Evolutionary conservation across 192 early-diverging fungal genomes (phyloP), one percentile per base, ranked within the genome.

Genomic region (Coemansia sp.): DNA sequence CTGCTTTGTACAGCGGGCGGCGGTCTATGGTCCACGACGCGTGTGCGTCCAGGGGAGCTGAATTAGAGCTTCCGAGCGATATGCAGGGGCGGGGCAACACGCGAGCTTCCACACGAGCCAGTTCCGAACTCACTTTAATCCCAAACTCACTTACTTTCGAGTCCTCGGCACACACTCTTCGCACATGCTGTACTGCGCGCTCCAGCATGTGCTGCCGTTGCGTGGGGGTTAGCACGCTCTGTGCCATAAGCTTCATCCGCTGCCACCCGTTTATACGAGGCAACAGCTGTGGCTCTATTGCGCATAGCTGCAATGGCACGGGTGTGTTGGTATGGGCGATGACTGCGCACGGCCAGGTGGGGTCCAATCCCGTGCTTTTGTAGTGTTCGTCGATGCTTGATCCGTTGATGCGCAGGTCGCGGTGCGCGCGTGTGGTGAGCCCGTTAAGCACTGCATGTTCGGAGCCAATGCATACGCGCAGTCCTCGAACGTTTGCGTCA

Each of bases 231-330:
- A 70, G 2, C 10, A 49, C 57, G 25, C 68, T 58, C 4, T 21
- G 26, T 15, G 31, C 0, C 17, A 59, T 7, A 8, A 70, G 20
- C 5, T 26, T 28, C 2, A 40, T 46, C 8, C 62, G 61, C 57
- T 70, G 68, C 53, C 59, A 58, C 0, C 60, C n/a, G 2, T 38
- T 58, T 12, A 70, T 17, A 48, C 31, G 36, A 2, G 28, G 17
- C 37, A 66, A 26, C 1, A 61, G 25, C 5, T 37, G 8, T 17
- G 21, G 25, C n/a, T 20, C 48, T 8, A 59, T 20, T n/a, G 23
- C 19, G 42, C 65, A 70, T 9, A 61, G 57, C 20, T 28, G 46
- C 9, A 77, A 22, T 6, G 69, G 65, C 12, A 77, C 59, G 9
- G 51, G 19, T 1, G 42, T 52, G 22, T 52, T 26, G 4, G 19